These are phyloP conservation scores for Alopecurus myosuroides DNA, from an alignment of 176 grass and related monocot genomes.

Conservation along the genomic window DNA sequence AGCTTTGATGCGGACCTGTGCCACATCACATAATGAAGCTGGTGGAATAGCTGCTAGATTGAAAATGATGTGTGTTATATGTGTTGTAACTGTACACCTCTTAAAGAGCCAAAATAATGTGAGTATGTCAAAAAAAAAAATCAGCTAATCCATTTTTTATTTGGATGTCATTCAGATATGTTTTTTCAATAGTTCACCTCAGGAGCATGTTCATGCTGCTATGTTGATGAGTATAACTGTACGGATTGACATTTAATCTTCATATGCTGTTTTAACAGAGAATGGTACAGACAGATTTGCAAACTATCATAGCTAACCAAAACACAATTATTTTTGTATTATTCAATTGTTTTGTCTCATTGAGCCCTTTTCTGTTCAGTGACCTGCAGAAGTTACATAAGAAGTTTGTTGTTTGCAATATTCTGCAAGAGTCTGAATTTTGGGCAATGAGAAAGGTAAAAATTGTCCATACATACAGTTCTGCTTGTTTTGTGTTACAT, in stretches of 20 bases:
- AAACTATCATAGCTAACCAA: neutral
- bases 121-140: neutral
- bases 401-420: constrained; percentile 76
- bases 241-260: neutral
- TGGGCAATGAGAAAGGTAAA: constrained; percentile 93
- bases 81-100: neutral
- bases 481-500: constrained; percentile 8
- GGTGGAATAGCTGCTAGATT: neutral
- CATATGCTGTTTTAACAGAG: neutral
- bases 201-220: neutral
- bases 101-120: neutral
- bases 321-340: neutral
- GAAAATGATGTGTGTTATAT: neutral
- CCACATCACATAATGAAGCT: neutral
- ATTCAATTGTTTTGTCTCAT: neutral
- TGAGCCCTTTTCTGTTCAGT: constrained; percentile 41
- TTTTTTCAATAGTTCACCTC: neutral
- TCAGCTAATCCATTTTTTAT: neutral
- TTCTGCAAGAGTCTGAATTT: constrained; percentile 92
- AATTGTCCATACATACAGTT: neutral
- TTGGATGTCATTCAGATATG: neutral
- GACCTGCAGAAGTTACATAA: constrained; percentile 93
- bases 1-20: neutral
- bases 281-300: neutral
- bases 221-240: neutral